Percentiles rank a stretch among this genome's conserved stretches.
Evolutionary conservation across 2,329 filamentous ascomycete genomes (phyloP).

Genomic region (Whalleya microplaca): DNA sequence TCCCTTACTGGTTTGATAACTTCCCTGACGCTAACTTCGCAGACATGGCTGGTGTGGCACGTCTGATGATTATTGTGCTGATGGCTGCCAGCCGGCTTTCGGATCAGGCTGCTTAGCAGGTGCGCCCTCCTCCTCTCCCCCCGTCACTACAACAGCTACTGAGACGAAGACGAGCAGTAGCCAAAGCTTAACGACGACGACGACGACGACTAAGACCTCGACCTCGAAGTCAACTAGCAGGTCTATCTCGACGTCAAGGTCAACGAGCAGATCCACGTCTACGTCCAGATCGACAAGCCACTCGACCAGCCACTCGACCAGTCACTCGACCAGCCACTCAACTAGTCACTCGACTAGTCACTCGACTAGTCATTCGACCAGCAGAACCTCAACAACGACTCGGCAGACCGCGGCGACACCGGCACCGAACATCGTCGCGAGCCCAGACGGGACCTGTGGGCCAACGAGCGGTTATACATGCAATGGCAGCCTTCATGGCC

Average conservation of each 20-base stretch:
- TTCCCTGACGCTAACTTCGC: conserved; percentile 14
- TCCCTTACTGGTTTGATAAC: neutral
- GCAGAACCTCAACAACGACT: conserved; percentile 9
- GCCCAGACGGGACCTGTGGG: conserved; percentile 27
- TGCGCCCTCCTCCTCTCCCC: conserved; percentile 23
- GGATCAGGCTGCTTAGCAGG: conserved; percentile 36
- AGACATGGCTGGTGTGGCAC: conserved; percentile 44
- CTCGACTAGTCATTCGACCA: conserved; percentile 15
- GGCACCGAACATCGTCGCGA: conserved; percentile 4
- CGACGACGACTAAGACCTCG: conserved; percentile 13
- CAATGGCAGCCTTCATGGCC: too few relatives aligned
- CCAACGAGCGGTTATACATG: conserved; percentile 6
- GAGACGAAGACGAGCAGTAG: conserved; percentile 23
- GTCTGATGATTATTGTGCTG: conserved; percentile 44
- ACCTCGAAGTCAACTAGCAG: conserved; percentile 23
- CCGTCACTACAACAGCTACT: conserved; percentile 18
- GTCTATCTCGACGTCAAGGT: conserved; percentile 9
- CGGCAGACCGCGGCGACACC: conserved; percentile 10
- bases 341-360: conserved; percentile 18
- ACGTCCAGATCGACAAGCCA: neutral
- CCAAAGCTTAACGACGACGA: conserved; percentile 13
- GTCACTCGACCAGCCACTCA: conserved; percentile 12
- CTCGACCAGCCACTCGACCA: conserved; percentile 12
- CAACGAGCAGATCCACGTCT: conserved; percentile 9
- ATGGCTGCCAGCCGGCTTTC: conserved; percentile 43